phyloP scores from a whole-genome alignment of 768 basidiomycete genomes.

The Kwoniella dendrophila region DNA sequence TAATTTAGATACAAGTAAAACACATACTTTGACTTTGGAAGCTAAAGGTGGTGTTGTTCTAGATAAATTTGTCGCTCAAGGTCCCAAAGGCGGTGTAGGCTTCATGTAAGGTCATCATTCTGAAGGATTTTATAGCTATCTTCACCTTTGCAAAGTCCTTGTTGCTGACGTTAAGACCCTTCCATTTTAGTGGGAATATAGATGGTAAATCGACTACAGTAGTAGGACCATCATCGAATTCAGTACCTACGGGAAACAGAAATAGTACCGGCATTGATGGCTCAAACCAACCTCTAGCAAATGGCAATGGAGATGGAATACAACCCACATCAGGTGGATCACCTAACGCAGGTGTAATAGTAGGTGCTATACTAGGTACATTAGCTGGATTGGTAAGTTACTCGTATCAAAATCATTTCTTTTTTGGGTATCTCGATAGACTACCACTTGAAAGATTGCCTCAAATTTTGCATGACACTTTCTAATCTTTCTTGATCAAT shows the following conservation, averaged over 20 bases:
- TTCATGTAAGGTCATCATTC: conserved; percentile 29
- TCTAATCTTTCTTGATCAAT: not conserved
- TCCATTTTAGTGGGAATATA: conserved; percentile 10
- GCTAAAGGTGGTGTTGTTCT: conserved; percentile 34
- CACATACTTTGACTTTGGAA: conserved; percentile 30
- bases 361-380: conserved; percentile 24
- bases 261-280: not conserved
- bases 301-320: not conserved
- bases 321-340: not conserved
- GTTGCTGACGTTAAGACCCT: not conserved
- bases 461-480: too few species aligned
- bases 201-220: conserved; percentile 6
- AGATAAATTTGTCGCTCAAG: conserved; percentile 31
- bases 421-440: not conserved
- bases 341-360: conserved; percentile 26
- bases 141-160: not conserved
- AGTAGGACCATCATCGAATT: not conserved
- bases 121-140: not conserved
- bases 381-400: conserved; percentile 20
- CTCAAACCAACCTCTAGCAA: not conserved
- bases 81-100: conserved; percentile 31
- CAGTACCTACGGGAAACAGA: not conserved
- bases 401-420: not conserved
- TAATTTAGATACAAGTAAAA: conserved; percentile 31
- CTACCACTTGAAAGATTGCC: too few species aligned